Conservation (phyloP, 2,329 filamentous ascomycete genomes). For the Scedosporium boydii region DNA sequence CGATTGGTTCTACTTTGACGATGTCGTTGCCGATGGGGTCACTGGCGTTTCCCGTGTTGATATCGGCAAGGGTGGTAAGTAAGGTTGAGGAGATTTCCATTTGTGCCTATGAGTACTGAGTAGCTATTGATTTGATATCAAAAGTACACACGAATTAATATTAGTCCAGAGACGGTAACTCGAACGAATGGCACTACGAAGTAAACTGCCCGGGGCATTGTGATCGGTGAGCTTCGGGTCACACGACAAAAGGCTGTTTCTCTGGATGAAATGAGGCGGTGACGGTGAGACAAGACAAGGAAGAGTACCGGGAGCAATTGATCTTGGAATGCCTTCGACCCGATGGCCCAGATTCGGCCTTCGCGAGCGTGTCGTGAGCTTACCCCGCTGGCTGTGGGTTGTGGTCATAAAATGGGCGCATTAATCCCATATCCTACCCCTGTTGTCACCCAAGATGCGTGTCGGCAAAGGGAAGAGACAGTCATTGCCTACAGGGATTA, state of each 20-base stretch:
- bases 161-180: neutral
- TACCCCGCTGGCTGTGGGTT: neutral
- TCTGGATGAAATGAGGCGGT: neutral
- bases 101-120: too few species aligned
- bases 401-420: neutral
- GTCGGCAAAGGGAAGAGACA: neutral
- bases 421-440: neutral
- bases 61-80: neutral
- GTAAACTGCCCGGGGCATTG: neutral
- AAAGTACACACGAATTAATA: neutral
- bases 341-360: too few species aligned
- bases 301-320: too few species aligned
- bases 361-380: neutral
- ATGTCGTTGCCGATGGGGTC: neutral
- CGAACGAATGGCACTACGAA: neutral
- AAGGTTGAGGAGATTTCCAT: neutral
- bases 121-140: neutral
- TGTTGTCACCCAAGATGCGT: neutral
- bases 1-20: slow-evolving; percentile 20
- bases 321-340: too few species aligned
- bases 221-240: neutral
- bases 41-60: neutral
- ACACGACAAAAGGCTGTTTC: neutral
- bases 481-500: neutral
- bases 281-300: neutral